Evolutionary conservation across 1,284 basidiomycete species (phyloP).

Genomic region (Ganoderma lucidum): DNA sequence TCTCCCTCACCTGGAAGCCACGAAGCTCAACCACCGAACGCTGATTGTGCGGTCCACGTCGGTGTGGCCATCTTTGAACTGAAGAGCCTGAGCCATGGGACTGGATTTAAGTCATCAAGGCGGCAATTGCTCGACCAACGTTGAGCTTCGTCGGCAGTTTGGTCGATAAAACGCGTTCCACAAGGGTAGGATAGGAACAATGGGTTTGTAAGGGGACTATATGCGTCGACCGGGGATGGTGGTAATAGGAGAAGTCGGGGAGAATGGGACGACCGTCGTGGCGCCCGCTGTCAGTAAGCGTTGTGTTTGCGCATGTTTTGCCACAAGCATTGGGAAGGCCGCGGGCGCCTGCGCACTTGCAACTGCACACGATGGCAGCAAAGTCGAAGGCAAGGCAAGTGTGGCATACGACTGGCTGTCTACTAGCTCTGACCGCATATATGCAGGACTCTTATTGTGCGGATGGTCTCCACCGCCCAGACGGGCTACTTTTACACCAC

Average conservation of each 20-base stretch:
- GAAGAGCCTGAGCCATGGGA: background rate
- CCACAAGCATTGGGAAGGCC: background rate
- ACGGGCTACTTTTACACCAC: slow-evolving; percentile 93
- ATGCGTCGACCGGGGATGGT: too few relatives aligned
- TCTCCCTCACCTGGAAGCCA: background rate
- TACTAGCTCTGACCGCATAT: background rate
- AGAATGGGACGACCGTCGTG: too few relatives aligned
- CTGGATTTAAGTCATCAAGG: background rate
- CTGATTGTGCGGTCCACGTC: background rate
- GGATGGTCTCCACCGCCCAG: slow-evolving; percentile 88
- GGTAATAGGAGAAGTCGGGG: too few relatives aligned
- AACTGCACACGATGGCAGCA: slow-evolving; percentile 45
- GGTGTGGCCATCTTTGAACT: background rate
- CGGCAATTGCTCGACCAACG: background rate
- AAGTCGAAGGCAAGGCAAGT: slow-evolving; percentile 65
- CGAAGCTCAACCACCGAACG: too few relatives aligned
- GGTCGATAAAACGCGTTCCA: too few relatives aligned
- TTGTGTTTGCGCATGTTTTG: background rate
- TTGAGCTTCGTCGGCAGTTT: too few relatives aligned
- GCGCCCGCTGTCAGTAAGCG: too few relatives aligned
- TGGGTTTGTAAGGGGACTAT: too few relatives aligned
- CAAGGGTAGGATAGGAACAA: too few relatives aligned
- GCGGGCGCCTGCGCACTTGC: background rate
- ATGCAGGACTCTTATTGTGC: slow-evolving; percentile 81
- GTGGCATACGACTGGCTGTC: background rate